phyloP scores from a whole-genome alignment of 179 eudicot genomes.

The Gypsophila paniculata region DNA sequence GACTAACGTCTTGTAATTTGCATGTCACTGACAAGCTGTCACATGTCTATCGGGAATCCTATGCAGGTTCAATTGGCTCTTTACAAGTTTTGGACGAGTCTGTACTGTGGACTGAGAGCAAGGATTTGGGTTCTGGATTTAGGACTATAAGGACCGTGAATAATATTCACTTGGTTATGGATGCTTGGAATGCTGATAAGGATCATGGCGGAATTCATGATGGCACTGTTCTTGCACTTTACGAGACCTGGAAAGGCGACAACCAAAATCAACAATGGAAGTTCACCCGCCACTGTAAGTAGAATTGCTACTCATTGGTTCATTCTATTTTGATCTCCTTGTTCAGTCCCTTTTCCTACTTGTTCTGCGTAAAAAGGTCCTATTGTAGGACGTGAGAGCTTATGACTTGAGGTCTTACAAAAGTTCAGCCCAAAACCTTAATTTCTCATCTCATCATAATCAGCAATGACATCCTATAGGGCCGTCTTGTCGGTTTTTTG shows the following conservation, averaged over 20 bases:
- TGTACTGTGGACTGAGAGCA: conserved; percentile 74
- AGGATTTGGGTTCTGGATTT: conserved; percentile 61
- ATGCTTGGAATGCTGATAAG: conserved; percentile 73
- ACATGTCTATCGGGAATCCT: conserved; percentile 4
- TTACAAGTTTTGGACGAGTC: conserved; percentile 59
- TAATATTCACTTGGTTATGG: conserved; percentile 56
- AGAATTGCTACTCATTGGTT: background rate
- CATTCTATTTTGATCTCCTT: background rate
- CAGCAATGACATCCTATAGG: too few species aligned
- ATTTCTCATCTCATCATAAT: too few species aligned
- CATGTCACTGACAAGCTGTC: too few species aligned
- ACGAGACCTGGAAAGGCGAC: conserved; percentile 70
- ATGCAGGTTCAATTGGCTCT: conserved; percentile 59
- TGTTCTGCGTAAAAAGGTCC: background rate
- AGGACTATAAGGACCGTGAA: conserved; percentile 71
- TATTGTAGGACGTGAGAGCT: too few species aligned
- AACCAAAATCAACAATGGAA: conserved; percentile 87
- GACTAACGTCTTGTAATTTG: too few species aligned
- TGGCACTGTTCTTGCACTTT: conserved; percentile 67
- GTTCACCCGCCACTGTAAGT: conserved; percentile 54
- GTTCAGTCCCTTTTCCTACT: background rate
- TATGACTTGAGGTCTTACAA: too few species aligned
- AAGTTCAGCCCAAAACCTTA: too few species aligned
- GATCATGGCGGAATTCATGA: conserved; percentile 76
- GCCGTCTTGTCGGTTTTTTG: background rate